Percentiles rank a stretch among this genome's conserved stretches.
phyloP scores from a whole-genome alignment of 306 rosid genomes.

The Castanospermum australe region DNA sequence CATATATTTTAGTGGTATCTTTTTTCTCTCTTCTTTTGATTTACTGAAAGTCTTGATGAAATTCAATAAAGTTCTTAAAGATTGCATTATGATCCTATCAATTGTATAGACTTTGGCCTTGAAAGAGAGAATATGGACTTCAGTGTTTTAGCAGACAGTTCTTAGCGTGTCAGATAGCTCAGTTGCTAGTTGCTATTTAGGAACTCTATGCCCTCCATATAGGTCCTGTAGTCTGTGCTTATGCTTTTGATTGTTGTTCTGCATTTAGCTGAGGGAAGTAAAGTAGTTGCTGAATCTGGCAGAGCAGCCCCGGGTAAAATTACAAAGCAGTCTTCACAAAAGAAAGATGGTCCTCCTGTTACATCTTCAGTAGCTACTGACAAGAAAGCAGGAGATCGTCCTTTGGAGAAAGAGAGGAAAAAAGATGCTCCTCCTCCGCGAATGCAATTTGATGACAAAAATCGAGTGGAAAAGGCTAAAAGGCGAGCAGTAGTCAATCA shows the following conservation, averaged over 20 bases:
- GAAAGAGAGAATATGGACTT: background rate
- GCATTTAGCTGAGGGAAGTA: conserved; percentile 46
- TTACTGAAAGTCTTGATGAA: background rate
- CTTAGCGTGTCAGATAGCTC: background rate
- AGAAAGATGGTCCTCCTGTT: conserved; percentile 48
- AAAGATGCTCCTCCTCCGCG: conserved; percentile 82
- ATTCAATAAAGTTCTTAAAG: background rate
- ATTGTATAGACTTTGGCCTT: background rate
- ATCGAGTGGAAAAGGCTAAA: conserved; percentile 74
- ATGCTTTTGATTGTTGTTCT: conserved; percentile 26
- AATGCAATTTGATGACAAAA: conserved; percentile 81
- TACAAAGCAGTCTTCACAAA: conserved; percentile 53
- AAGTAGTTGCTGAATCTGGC: conserved; percentile 42
- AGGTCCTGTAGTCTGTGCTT: conserved; percentile 14
- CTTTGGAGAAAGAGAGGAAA: conserved; percentile 76
- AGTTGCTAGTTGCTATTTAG: conserved; percentile 1
- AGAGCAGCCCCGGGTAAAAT: conserved; percentile 40
- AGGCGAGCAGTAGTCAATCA: conserved; percentile 70
- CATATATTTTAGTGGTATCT: background rate
- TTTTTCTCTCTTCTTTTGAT: background rate
- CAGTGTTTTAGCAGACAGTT: background rate
- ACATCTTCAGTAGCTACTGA: conserved; percentile 47
- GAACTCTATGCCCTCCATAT: conserved; percentile 6
- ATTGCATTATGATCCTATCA: background rate
- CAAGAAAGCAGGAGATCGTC: conserved; percentile 62